Base-by-base conservation (phyloP, 176 grass and related monocot genomes). In the Leersia perrieri region DNA sequence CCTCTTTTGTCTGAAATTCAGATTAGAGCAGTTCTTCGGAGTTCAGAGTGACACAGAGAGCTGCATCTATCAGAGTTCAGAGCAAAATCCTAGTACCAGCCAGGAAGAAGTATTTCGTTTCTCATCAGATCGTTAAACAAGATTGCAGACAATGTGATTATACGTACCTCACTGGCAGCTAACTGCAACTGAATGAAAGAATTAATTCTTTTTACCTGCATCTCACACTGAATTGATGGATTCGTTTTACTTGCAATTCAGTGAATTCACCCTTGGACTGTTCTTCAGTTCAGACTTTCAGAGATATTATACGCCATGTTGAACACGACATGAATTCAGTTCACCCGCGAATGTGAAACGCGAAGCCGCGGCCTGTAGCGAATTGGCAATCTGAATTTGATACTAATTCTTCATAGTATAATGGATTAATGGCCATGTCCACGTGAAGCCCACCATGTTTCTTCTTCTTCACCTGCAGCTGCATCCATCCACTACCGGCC, bases 401-500 rank as follows among this genome's bases (percentile, higher is more conserved):
- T n/a, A n/a, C n/a, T n/a, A n/a, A n/a, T n/a, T n/a, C n/a, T n/a
- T n/a, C n/a, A n/a, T n/a, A n/a, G n/a, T n/a, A n/a, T n/a, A n/a
- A n/a, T n/a, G n/a, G n/a, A n/a, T n/a, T n/a, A 68, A 70, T 42
- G 41, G 31, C 1, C 41, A n/a, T 13, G 73, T 20, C 68, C 84
- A 82, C 66, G 76, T 90, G 84, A 47, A 5, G 69, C 35, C 87
- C 82, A 70, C 40, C 51, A 9, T 64, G n/a, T n/a, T n/a, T n/a
- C 35, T 71, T 83, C 55, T 39, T 51, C 64, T 70, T 36, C 45
- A 57, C 51, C 51, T 51, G 15, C 47, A 51, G 47, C 47, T 51
- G 47, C n/a, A n/a, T n/a, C n/a, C n/a, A n/a, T n/a, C 47, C 42
- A 1, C 10, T 41, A 11, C 2, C 38, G 38, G 6, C 6, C 38